Evolutionary conservation across 75 land plant species (phyloP).

Genomic region (Pinus taeda): DNA sequence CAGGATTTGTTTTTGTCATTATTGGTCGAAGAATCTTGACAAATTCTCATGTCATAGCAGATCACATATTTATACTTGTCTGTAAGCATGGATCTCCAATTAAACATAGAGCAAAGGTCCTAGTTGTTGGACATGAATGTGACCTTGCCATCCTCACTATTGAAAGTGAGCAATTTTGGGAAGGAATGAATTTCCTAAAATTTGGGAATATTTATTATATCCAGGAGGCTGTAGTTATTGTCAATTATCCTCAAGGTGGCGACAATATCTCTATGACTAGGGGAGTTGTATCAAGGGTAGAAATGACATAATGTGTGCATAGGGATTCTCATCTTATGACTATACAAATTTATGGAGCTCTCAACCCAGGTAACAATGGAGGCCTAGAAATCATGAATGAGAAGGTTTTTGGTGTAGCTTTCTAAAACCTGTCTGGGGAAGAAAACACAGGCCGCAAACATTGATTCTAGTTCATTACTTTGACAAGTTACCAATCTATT

Average conservation of each 20-base stretch:
- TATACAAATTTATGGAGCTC: too few relatives aligned
- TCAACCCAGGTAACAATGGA: too few relatives aligned
- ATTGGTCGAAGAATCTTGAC: slow-evolving; percentile 71
- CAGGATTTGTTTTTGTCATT: slow-evolving; percentile 88
- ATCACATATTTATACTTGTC: slow-evolving; percentile 84
- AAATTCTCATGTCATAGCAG: slow-evolving; percentile 96
- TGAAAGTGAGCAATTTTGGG: slow-evolving; percentile 83
- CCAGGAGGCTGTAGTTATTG: slow-evolving; percentile 94
- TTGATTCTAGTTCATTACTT: too few relatives aligned
- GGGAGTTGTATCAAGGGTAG: too few relatives aligned
- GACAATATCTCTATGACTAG: too few relatives aligned
- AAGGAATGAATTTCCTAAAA: slow-evolving; percentile 69
- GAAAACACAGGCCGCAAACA: too few relatives aligned
- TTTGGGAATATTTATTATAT: slow-evolving; percentile 82
- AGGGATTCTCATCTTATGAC: slow-evolving; percentile 5
- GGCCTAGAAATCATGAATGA: too few relatives aligned
- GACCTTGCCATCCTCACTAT: slow-evolving; percentile 88
- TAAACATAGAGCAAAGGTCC: slow-evolving; percentile 79
- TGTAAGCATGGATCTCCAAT: slow-evolving; percentile 94
- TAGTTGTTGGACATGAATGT: slow-evolving; percentile 94
- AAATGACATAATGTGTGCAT: too few relatives aligned
- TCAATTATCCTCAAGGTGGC: slow-evolving; percentile 94
- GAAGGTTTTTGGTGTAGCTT: too few relatives aligned
- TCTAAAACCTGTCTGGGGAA: too few relatives aligned
- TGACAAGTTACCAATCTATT: too few relatives aligned